phyloP scores from a whole-genome alignment of 495 filamentous ascomycete genomes.

The Gamarada debralockiae region DNA sequence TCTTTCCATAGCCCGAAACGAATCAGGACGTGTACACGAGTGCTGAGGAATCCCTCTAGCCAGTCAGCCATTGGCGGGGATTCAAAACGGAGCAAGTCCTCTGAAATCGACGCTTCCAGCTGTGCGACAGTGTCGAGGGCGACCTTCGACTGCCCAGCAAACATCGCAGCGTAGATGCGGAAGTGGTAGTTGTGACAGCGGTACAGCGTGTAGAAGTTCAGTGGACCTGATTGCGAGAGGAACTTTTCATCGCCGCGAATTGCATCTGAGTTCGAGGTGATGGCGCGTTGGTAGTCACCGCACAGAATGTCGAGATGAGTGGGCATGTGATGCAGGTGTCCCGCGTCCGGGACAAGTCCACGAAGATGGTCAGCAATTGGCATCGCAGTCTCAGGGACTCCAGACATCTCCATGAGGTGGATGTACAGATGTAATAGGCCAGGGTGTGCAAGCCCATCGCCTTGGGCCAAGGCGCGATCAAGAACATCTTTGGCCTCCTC shows the following conservation, averaged over 20 bases:
- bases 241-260: constrained; percentile 59
- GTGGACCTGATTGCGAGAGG: constrained; percentile 41
- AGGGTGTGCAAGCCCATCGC: constrained; percentile 46
- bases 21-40: constrained; percentile 59
- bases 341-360: constrained; percentile 59
- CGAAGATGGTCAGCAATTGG: constrained; percentile 54
- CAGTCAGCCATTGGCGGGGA: constrained; percentile 71
- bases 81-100: constrained; percentile 53
- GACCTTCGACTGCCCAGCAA: constrained; percentile 52
- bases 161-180: constrained; percentile 68
- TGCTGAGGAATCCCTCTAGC: constrained; percentile 60
- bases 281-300: constrained; percentile 60
- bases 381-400: constrained; percentile 53
- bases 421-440: constrained; percentile 68
- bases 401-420: constrained; percentile 72
- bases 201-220: constrained; percentile 68
- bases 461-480: constrained; percentile 43
- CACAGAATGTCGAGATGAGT: constrained; percentile 63
- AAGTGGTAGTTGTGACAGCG: constrained; percentile 65
- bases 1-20: constrained; percentile 66
- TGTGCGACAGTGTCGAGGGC: constrained; percentile 50
- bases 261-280: constrained; percentile 59
- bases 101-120: constrained; percentile 52
- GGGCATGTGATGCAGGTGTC: constrained; percentile 73
- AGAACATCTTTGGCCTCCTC: constrained; percentile 53